Percentiles rank a stretch among this genome's conserved stretches.
Conservation (phyloP, 306 rosid genomes). For the Acacia confusa region DNA sequence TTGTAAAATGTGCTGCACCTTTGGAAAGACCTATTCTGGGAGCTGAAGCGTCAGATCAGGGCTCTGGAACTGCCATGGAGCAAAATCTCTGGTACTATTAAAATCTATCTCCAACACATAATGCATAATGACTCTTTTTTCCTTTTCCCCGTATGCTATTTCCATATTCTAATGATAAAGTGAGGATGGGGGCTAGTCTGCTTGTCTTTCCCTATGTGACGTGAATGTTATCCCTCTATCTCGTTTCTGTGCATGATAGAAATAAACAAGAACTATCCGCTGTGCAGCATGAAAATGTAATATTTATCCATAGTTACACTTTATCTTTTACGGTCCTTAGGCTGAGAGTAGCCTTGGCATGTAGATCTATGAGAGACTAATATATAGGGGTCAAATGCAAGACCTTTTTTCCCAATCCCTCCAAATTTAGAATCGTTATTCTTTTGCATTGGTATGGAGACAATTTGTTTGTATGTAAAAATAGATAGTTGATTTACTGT, state of each 20-base stretch:
- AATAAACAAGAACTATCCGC: neutral
- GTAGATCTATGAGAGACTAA: neutral
- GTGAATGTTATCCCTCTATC: neutral
- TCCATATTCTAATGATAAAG: constrained; percentile 21
- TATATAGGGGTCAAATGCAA: neutral
- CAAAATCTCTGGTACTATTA: constrained; percentile 64
- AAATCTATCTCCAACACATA: constrained; percentile 13
- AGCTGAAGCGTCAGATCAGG: constrained; percentile 53
- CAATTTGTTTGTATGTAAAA: neutral
- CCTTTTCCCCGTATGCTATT: neutral
- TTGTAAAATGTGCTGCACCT: constrained; percentile 85
- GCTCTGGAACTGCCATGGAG: constrained; percentile 61
- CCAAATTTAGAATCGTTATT: neutral
- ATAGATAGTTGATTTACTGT: neutral
- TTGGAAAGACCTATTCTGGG: constrained; percentile 71
- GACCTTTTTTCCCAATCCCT: neutral
- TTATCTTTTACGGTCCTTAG: neutral
- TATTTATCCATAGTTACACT: neutral
- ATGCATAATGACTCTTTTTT: neutral
- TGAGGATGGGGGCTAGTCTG: neutral
- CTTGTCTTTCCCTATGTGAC: neutral
- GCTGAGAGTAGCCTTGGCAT: neutral
- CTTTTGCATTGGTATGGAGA: neutral
- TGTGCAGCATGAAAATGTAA: neutral
- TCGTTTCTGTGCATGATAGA: neutral